Evolutionary conservation across 163 green algal genomes (phyloP), one percentile per base, ranked within the genome.

Genomic region (Smithsoniella earleae): DNA sequence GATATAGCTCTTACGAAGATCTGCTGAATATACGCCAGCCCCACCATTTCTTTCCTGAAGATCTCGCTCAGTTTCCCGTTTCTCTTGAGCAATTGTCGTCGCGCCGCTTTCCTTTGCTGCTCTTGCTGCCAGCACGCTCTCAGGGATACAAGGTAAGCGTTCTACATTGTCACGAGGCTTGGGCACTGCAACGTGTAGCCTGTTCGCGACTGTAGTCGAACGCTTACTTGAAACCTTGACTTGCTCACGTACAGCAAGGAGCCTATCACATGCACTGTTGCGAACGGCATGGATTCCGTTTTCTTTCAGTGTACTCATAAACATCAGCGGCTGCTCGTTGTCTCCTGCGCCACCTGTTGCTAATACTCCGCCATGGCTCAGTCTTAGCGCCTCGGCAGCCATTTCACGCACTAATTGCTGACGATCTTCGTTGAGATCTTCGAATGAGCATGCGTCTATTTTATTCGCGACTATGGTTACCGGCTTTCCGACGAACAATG

Each of bases 401-500:
- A 78, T 64, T 18, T 66, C 52, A 37, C 62, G 28, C 0, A 80
- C 16, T 27, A 73, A 37, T n/a, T 74, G 34, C 31, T 44, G 28
- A 28, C 74, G 66, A 36, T 76, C 74, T 20, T 66, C 31, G 27
- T 13, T n/a, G 3, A 84, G 74, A 3, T 65, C 69, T 30, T 79
- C 74, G 40, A 80, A 52, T 37, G 65, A 74, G 30, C 27, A 34
- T 33, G 74, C 72, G 74, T 94, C 87, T 2, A 81, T 84, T 86
- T 99, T 99, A 87, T 99, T 99, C 81, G 79, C 86, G 31, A 95
- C 89, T 27, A 99, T 85, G 30, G 98, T 77, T 54, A 98, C 86
- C 28, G 95, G 95, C 88, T 99, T 99, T 87, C 96, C 96, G 74
- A 87, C 82, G 79, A 99, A 99, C 20, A 99, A 86, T 1, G 94